These are phyloP conservation scores for Aleurites moluccanus DNA, from an alignment of 441 rosid genomes.

Conservation along the genomic window DNA sequence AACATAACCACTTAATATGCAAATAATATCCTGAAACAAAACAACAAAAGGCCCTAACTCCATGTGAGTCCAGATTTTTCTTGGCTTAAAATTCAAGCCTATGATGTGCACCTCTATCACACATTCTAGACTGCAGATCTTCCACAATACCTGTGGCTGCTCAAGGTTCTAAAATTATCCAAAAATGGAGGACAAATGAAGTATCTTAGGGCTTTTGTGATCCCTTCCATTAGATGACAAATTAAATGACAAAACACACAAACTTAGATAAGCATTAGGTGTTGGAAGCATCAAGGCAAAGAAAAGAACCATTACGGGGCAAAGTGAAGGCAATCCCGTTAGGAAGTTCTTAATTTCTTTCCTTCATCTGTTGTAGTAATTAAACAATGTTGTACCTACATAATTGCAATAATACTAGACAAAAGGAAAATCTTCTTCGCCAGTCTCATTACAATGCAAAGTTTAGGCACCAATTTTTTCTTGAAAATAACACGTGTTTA, in stretches of 20 bases:
- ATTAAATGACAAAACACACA: constrained; percentile 6
- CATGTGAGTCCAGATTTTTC: not conserved
- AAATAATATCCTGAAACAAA: not conserved
- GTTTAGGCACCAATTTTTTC: not conserved
- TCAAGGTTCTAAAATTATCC: not conserved
- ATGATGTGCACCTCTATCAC: not conserved
- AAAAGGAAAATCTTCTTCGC: not conserved
- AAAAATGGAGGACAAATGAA: not conserved
- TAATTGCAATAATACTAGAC: constrained; percentile 7
- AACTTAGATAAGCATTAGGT: not conserved
- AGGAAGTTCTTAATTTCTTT: not conserved
- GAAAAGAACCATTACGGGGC: not conserved
- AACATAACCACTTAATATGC: not conserved
- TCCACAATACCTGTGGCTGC: not conserved
- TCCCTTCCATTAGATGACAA: not conserved
- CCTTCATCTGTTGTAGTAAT: not conserved
- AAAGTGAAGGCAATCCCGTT: not conserved
- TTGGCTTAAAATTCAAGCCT: not conserved
- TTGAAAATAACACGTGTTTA: not conserved
- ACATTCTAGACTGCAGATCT: not conserved
- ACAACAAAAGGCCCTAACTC: not conserved
- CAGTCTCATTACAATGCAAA: not conserved
- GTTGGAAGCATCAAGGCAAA: not conserved
- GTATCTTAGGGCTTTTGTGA: not conserved
- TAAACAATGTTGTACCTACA: not conserved